phyloP scores from a whole-genome alignment of 495 filamentous ascomycete genomes.

The Penicillium steckii region DNA sequence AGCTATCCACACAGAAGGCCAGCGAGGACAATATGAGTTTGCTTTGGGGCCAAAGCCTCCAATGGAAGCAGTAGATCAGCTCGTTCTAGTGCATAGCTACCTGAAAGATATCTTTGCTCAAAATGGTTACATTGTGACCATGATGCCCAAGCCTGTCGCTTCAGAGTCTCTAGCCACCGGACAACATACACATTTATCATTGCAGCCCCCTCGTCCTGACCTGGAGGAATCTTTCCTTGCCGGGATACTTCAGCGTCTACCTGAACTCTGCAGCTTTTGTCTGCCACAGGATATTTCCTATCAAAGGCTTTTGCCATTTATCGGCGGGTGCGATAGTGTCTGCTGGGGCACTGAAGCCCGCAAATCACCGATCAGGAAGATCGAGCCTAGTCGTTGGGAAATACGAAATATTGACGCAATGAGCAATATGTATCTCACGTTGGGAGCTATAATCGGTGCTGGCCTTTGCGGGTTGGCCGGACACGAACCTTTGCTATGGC shows the following conservation, averaged over 20 bases:
- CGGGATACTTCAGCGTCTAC: constrained; percentile 60
- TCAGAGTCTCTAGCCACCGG: constrained; percentile 53
- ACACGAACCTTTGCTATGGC: constrained; percentile 20
- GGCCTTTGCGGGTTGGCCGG: constrained; percentile 51
- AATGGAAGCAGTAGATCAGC: constrained; percentile 60
- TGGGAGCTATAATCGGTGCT: constrained; percentile 56
- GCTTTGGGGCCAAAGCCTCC: constrained; percentile 58
- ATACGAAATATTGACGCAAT: constrained; percentile 65
- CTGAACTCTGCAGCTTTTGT: constrained; percentile 58
- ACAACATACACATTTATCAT: constrained; percentile 65
- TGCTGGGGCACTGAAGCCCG: constrained; percentile 72
- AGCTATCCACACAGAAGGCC: constrained; percentile 63
- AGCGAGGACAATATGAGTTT: constrained; percentile 68
- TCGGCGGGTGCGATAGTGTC: constrained; percentile 62
- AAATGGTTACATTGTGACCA: constrained; percentile 58
- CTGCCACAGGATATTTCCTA: constrained; percentile 58
- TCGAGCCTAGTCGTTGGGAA: constrained; percentile 62
- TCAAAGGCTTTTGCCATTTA: constrained; percentile 55
- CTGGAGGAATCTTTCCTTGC: constrained; percentile 55
- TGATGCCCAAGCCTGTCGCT: constrained; percentile 65
- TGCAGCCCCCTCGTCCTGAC: constrained; percentile 41
- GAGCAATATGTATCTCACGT: constrained; percentile 67
- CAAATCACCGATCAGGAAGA: constrained; percentile 60
- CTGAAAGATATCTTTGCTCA: constrained; percentile 56
- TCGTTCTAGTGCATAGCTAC: constrained; percentile 62